phyloP scores from a whole-genome alignment of 2,329 filamentous ascomycete genomes.

The Penicillium sp. region DNA sequence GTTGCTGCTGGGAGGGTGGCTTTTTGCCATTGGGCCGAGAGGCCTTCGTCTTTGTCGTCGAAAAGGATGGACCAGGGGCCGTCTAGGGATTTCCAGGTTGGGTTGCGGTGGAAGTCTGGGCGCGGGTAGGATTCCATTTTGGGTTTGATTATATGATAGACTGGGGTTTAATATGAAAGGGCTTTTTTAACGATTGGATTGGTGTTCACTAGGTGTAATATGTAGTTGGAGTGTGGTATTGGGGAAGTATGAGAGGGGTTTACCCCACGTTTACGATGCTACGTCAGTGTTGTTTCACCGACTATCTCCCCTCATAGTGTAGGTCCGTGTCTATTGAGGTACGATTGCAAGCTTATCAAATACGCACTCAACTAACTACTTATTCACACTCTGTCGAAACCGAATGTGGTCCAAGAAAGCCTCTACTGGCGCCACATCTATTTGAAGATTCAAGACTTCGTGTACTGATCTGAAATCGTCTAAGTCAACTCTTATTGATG shows the following conservation, averaged over 20 bases:
- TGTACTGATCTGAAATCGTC: not conserved
- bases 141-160: not conserved
- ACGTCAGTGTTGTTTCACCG: not conserved
- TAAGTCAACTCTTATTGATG: slow-evolving; percentile 27
- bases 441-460: not conserved
- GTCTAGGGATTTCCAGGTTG: slow-evolving; percentile 62
- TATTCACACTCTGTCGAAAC: too few relatives aligned
- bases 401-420: too few relatives aligned
- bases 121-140: slow-evolving; percentile 55
- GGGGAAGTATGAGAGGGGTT: not conserved
- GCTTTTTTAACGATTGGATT: too few relatives aligned
- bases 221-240: too few relatives aligned
- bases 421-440: too few relatives aligned
- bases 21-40: slow-evolving; percentile 55
- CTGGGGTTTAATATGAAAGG: not conserved
- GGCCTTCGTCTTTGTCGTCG: slow-evolving; percentile 63
- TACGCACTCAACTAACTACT: too few relatives aligned
- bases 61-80: slow-evolving; percentile 66
- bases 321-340: too few relatives aligned
- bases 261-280: not conserved
- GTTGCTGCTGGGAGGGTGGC: slow-evolving; percentile 47
- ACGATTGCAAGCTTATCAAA: too few relatives aligned
- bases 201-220: too few relatives aligned
- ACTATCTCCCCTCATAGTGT: too few relatives aligned
- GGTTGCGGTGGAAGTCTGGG: slow-evolving; percentile 62